Percentiles rank a stretch among this genome's conserved stretches.
Conservation (phyloP, 2,329 filamentous ascomycete genomes). For the Akanthomyces dipterigenus region DNA sequence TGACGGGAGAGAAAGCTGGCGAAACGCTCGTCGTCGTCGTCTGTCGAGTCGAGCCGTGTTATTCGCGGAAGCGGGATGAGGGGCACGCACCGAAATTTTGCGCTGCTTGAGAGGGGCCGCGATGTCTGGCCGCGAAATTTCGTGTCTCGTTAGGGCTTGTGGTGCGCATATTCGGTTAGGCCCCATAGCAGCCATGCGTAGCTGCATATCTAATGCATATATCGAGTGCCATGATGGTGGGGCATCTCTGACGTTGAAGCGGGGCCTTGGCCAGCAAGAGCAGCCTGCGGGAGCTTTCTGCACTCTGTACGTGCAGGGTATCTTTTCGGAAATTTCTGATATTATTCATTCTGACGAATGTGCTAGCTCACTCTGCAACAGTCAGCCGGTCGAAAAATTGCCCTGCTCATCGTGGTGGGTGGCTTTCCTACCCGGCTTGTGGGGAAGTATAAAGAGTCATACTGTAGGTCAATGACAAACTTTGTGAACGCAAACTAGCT, state of each 20-base stretch:
- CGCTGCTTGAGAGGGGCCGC: conserved; percentile 23
- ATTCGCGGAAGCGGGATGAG: conserved; percentile 14
- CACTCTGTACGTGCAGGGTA: not conserved
- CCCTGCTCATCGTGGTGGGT: not conserved
- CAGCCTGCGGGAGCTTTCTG: conserved; percentile 12
- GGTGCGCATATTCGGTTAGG: conserved; percentile 26
- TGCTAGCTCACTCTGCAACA: not conserved
- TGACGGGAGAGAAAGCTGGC: not conserved
- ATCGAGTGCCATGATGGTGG: conserved; percentile 19
- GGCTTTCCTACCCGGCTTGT: not conserved
- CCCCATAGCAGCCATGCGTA: conserved; percentile 17
- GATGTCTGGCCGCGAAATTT: conserved; percentile 26
- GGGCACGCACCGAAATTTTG: conserved; percentile 32
- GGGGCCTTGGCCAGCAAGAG: conserved; percentile 15
- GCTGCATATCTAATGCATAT: conserved; percentile 23
- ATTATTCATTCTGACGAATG: conserved; percentile 11
- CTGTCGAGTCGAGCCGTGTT: conserved; percentile 6
- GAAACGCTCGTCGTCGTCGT: conserved; percentile 21
- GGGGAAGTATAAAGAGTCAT: conserved; percentile 11
- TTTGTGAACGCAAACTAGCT: not conserved
- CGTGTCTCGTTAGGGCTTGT: conserved; percentile 34
- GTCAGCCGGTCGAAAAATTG: not conserved
- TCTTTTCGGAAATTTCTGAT: not conserved
- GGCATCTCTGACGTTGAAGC: conserved; percentile 18
- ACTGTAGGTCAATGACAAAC: conserved; percentile 8